Conservation (phyloP, 2,329 filamentous ascomycete genomes). For the Penicillium digitatum region DNA sequence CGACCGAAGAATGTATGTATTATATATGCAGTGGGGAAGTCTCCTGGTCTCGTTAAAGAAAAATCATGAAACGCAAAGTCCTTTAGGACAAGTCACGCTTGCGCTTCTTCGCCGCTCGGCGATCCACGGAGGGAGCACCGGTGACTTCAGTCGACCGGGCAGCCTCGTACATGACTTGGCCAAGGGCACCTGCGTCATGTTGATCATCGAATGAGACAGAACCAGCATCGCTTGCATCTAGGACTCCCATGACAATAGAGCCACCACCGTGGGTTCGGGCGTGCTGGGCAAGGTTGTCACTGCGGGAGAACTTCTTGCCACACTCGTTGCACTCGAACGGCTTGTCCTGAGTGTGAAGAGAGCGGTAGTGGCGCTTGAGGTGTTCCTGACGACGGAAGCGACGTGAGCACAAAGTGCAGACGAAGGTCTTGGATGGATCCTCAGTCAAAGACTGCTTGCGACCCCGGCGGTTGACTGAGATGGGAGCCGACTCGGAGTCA, state of each 20-base stretch:
- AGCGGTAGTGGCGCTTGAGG: conserved; percentile 96
- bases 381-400: conserved; percentile 98
- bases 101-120: conserved; percentile 68
- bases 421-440: conserved; percentile 96
- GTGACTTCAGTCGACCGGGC: conserved; percentile 65
- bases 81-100: conserved; percentile 63
- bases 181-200: conserved; percentile 62
- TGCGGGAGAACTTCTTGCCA: conserved; percentile 98
- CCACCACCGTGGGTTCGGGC: conserved; percentile 88
- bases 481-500: conserved; percentile 39
- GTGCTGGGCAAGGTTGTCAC: conserved; percentile 95
- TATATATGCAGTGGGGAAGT: conserved; percentile 32
- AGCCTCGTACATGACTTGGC: conserved; percentile 77
- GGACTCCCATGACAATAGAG: conserved; percentile 83
- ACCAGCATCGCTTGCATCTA: conserved; percentile 63
- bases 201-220: conserved; percentile 47
- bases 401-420: conserved; percentile 92
- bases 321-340: conserved; percentile 97
- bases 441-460: conserved; percentile 98
- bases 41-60: conserved; percentile 39
- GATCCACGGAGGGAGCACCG: conserved; percentile 36
- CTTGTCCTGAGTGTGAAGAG: conserved; percentile 97
- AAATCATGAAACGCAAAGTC: conserved; percentile 11
- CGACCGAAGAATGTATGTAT: conserved; percentile 28
- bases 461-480: conserved; percentile 78